Evolutionary conservation across 176 grass and related monocot species (phyloP), one percentile per base, ranked within the genome.

Genomic region (Calamus simplicifolius): DNA sequence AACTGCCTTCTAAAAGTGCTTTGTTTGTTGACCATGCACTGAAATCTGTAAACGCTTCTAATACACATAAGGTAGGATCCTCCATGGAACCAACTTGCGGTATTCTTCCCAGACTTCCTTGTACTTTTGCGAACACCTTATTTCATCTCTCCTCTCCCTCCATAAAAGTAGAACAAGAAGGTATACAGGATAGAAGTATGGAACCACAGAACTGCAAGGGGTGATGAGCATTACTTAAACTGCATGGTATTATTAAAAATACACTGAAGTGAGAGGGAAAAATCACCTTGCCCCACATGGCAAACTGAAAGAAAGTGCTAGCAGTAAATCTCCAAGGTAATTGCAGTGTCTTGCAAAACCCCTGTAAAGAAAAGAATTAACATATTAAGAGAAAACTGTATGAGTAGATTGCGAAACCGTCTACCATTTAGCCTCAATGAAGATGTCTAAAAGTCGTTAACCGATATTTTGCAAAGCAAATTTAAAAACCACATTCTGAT

Each of bases 291-390:
- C 67, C 63, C 93, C 93, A 64, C 93, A 97, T 4, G 93, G 93
- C 70, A 97, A 68, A 70, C 87, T 91, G 75, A 97, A 97, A 12
- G 93, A 97, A 63, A 97, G 81, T 1, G 93, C 93, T 4, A 97
- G 81, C 48, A 91, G 50, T 50, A 91, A 61, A 68, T 97, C 87
- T 23, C 93, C 93, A 12, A 97, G 84, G 65, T 97, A 97, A 69
- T 97, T 97, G 63, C 93, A 97, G 68, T 97, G 87, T 73, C 93
- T 77, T 35, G 93, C 78, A 57, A 91, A 82, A 49, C 93, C 87
- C 93, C 93, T 97, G 67, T 13, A 1, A 23, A 23, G 43, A 5
- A 61, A 29, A 6, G 18, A 23, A 35, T 25, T 12, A 10, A 29
- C 16, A 29, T 5, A 7, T 14, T 35, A 61, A 57, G 12, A 4